phyloP scores from a whole-genome alignment of 2,329 filamentous ascomycete genomes.

The Aspergillus spinulosporus region DNA sequence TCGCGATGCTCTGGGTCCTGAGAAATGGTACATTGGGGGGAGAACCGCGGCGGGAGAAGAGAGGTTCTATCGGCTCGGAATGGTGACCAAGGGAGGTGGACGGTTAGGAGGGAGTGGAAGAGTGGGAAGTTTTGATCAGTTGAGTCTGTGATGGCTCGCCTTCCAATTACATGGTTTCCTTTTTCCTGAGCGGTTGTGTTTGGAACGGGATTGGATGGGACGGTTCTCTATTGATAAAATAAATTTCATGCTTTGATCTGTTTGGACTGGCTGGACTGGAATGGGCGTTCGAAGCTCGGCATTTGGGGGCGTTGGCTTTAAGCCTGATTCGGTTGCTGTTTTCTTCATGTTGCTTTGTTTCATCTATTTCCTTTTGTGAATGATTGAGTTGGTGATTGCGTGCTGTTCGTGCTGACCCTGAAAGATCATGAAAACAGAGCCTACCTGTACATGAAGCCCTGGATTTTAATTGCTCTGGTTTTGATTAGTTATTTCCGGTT shows the following conservation, averaged over 20 bases:
- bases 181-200: neutral
- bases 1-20: constrained; percentile 47
- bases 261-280: neutral
- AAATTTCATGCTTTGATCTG: neutral
- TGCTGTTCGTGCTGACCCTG: neutral
- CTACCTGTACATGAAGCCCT: neutral
- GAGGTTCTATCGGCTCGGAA: constrained; percentile 50
- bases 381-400: neutral
- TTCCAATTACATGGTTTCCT: neutral
- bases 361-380: neutral
- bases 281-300: constrained; percentile 2
- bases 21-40: constrained; percentile 56
- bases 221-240: neutral
- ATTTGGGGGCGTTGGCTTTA: constrained; percentile 1
- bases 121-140: constrained; percentile 50
- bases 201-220: neutral
- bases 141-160: constrained; percentile 46
- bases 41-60: constrained; percentile 50
- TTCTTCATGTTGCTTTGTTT: neutral
- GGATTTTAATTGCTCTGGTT: no score
- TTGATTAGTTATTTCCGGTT: no score
- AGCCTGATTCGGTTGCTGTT: neutral
- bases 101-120: constrained; percentile 43
- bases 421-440: constrained; percentile 1
- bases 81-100: constrained; percentile 49